These are phyloP conservation scores for Cryptosporidium sp. DNA, from an alignment of 169 alveolate genomes.

Conservation along the genomic window DNA sequence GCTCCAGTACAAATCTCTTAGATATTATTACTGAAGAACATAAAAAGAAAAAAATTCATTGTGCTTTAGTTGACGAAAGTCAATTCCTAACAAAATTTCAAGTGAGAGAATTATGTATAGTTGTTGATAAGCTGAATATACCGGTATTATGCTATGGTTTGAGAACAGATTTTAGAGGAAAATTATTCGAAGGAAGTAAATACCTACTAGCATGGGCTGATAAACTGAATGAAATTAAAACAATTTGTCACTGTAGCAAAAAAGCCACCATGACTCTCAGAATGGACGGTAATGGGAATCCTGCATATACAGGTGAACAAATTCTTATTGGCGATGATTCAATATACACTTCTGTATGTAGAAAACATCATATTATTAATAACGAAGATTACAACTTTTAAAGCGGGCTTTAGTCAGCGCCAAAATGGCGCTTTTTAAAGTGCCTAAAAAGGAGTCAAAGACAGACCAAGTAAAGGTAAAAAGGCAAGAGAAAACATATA, in stretches of 20 bases:
- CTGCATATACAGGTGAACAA: conserved; percentile 39
- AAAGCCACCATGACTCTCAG: conserved; percentile 67
- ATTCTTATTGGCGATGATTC: conserved; percentile 37
- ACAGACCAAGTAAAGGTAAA: conserved; percentile 16
- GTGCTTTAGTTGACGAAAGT: conserved; percentile 37
- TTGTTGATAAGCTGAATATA: conserved; percentile 49
- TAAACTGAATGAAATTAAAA: conserved; percentile 50
- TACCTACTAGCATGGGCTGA: conserved; percentile 72
- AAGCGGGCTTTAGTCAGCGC: not conserved
- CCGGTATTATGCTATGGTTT: conserved; percentile 64
- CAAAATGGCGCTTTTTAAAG: not conserved
- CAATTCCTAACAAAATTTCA: conserved; percentile 51
- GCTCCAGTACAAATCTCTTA: not conserved
- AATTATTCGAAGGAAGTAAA: conserved; percentile 57
- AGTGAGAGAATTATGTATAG: conserved; percentile 31
- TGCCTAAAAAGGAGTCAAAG: conserved; percentile 25
- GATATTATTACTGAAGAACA: conserved; percentile 16
- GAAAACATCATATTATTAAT: conserved; percentile 38
- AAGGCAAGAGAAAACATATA: conserved; percentile 1
- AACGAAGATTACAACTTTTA: not conserved
- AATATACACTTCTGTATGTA: conserved; percentile 46
- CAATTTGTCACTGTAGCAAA: conserved; percentile 60
- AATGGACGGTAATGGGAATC: conserved; percentile 13
- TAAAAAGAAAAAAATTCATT: conserved; percentile 4
- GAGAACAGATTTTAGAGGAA: conserved; percentile 57